These are phyloP conservation scores for Penicillium sp. DNA, from an alignment of 2,329 filamentous ascomycete species.

Conservation along the genomic window DNA sequence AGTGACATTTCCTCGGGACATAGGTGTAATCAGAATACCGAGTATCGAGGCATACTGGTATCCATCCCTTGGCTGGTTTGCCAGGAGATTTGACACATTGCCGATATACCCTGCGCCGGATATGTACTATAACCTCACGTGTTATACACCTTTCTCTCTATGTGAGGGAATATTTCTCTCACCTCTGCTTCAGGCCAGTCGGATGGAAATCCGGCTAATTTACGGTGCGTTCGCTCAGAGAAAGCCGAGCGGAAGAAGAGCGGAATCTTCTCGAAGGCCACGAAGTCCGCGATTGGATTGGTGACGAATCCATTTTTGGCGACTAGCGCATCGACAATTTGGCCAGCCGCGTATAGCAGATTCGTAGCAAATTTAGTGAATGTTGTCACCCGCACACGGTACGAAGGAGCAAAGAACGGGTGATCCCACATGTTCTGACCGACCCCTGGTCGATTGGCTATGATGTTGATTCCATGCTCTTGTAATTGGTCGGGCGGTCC, in stretches of 20 bases:
- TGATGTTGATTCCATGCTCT: slow-evolving; percentile 23
- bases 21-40: slow-evolving; percentile 27
- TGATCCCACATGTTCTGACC: slow-evolving; percentile 40
- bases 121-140: slow-evolving; percentile 17
- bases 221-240: slow-evolving; percentile 11
- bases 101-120: slow-evolving; percentile 24
- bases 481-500: slow-evolving; percentile 37
- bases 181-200: slow-evolving; percentile 41
- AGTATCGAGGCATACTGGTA: slow-evolving; percentile 27
- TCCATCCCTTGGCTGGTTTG: slow-evolving; percentile 19
- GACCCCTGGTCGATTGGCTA: slow-evolving; percentile 31
- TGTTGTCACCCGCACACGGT: slow-evolving; percentile 27
- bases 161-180: background rate
- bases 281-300: slow-evolving; percentile 23
- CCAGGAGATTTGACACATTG: slow-evolving; percentile 18
- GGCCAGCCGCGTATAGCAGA: slow-evolving; percentile 10
- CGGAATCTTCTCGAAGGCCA: slow-evolving; percentile 36
- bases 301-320: slow-evolving; percentile 22
- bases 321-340: slow-evolving; percentile 7
- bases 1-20: slow-evolving; percentile 46
- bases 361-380: slow-evolving; percentile 18
- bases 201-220: slow-evolving; percentile 22
- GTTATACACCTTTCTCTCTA: background rate
- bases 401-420: slow-evolving; percentile 27
- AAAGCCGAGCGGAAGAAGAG: slow-evolving; percentile 16